Percentiles rank a stretch among this genome's conserved stretches.
Evolutionary conservation across 2,329 filamentous ascomycete species (phyloP).

Genomic region (Chaetothyriales sp.): DNA sequence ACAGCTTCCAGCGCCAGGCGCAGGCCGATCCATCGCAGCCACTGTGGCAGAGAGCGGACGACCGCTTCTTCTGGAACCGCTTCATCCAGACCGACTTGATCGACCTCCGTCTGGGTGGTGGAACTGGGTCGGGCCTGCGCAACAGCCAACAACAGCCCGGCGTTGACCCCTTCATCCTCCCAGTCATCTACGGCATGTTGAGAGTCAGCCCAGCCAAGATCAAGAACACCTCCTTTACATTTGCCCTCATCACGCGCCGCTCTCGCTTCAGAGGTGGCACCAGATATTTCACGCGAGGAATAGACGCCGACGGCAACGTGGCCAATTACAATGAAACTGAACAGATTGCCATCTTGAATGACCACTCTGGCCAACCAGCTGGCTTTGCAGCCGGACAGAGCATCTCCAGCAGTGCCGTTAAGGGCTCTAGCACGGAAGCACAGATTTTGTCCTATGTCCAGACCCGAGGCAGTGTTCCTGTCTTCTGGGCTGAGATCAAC

Average conservation of each 20-base stretch:
- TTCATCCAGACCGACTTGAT: slow-evolving; percentile 86
- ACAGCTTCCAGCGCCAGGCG: slow-evolving; percentile 87
- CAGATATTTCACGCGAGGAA: slow-evolving; percentile 82
- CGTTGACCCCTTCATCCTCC: slow-evolving; percentile 82
- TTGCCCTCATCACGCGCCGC: slow-evolving; percentile 74
- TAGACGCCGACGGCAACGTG: slow-evolving; percentile 88
- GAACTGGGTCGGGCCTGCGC: slow-evolving; percentile 31
- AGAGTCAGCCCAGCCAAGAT: slow-evolving; percentile 76
- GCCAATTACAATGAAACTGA: slow-evolving; percentile 99
- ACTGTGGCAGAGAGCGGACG: slow-evolving; percentile 82
- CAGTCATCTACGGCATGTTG: slow-evolving; percentile 91
- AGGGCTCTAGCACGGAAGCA: slow-evolving; percentile 51
- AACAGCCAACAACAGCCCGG: slow-evolving; percentile 47
- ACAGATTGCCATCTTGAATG: slow-evolving; percentile 79
- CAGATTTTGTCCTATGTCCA: slow-evolving; percentile 92
- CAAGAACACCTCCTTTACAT: slow-evolving; percentile 69
- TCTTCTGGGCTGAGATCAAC: slow-evolving; percentile 94
- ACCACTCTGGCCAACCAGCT: slow-evolving; percentile 55
- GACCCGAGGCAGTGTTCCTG: slow-evolving; percentile 86
- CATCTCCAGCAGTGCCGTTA: slow-evolving; percentile 57
- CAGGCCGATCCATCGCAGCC: slow-evolving; percentile 56
- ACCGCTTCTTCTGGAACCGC: slow-evolving; percentile 98
- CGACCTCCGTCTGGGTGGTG: slow-evolving; percentile 55
- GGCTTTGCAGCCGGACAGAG: slow-evolving; percentile 66
- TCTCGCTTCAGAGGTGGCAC: slow-evolving; percentile 82